phyloP scores from a whole-genome alignment of 164 flowering plant species.

The Akebia trifoliata region DNA sequence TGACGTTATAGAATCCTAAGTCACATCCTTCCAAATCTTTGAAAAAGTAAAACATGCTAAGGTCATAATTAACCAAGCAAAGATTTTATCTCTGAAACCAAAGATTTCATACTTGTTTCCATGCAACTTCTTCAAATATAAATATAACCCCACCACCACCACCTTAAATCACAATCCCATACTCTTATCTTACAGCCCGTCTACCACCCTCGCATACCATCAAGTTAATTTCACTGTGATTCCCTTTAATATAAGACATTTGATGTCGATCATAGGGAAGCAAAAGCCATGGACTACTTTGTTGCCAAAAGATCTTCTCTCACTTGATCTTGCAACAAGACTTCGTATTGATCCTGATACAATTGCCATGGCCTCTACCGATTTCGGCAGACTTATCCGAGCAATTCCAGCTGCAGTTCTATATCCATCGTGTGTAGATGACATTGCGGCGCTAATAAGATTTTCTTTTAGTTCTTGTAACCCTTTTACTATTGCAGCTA shows the following conservation, averaged over 20 bases:
- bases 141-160: constrained; percentile 7
- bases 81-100: constrained; percentile 20
- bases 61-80: constrained; percentile 1
- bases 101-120: constrained; percentile 27
- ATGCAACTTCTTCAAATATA: neutral
- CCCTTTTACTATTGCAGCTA: constrained; percentile 55
- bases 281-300: constrained; percentile 23
- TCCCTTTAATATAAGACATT: constrained; percentile 16
- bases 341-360: constrained; percentile 32
- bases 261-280: constrained; percentile 27
- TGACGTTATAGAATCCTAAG: constrained; percentile 9
- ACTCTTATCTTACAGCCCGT: neutral
- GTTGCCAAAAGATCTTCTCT: constrained; percentile 23
- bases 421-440: constrained; percentile 44
- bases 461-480: constrained; percentile 23
- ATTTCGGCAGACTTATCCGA: constrained; percentile 50
- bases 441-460: constrained; percentile 41
- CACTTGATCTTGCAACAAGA: constrained; percentile 25
- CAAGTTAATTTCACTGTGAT: constrained; percentile 16
- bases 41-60: constrained; percentile 13
- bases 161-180: neutral
- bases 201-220: constrained; percentile 5
- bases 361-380: constrained; percentile 37
- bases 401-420: constrained; percentile 55
- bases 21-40: constrained; percentile 34